Evolutionary conservation across 2,329 filamentous ascomycete species (phyloP).

Genomic region (Xylaria sp.): DNA sequence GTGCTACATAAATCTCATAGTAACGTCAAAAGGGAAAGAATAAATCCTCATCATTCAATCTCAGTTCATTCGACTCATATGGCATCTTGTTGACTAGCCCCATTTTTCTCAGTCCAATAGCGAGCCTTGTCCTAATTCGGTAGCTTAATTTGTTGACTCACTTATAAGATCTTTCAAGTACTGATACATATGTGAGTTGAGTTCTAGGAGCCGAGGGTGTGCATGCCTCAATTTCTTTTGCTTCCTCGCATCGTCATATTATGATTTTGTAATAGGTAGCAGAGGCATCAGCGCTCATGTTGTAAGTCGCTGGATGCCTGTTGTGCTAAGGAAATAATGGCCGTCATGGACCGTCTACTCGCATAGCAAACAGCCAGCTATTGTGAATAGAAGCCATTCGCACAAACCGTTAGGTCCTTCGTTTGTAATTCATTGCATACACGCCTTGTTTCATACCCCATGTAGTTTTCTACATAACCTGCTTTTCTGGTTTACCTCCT

Average conservation of each 20-base stretch:
- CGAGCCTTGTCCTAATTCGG: not conserved
- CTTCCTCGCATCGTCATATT: not conserved
- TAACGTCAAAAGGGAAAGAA: not conserved
- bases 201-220: not conserved
- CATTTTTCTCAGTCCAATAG: conserved; percentile 17
- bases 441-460: not conserved
- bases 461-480: not conserved
- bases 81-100: conserved; percentile 13
- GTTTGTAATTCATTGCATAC: not conserved
- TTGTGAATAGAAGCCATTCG: not conserved
- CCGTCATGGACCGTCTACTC: not conserved
- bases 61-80: not conserved
- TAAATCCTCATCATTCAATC: not conserved
- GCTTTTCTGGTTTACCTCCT: not conserved
- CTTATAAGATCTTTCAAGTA: not conserved
- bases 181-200: not conserved
- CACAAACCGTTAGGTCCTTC: not conserved
- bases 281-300: not conserved
- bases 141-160: conserved; percentile 4
- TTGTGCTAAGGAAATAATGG: not conserved
- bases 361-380: not conserved
- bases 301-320: not conserved
- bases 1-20: not conserved
- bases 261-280: not conserved
- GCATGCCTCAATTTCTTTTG: not conserved